Percentiles rank a stretch among this genome's conserved stretches.
Evolutionary conservation across 768 basidiomycete genomes (phyloP).

Genomic region (Pisolithus microcarpus): DNA sequence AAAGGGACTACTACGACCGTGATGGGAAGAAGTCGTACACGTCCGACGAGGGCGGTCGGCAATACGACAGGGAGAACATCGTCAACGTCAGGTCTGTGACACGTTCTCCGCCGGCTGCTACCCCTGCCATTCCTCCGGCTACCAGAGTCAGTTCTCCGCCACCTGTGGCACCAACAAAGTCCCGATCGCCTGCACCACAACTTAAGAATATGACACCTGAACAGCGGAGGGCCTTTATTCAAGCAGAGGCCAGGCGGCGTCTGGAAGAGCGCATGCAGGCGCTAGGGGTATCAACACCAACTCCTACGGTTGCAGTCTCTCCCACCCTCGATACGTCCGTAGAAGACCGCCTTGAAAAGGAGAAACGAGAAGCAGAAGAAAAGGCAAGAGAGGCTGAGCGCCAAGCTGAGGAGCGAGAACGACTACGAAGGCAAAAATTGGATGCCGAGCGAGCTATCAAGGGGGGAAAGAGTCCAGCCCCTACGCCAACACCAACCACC

Average conservation of each 20-base stretch:
- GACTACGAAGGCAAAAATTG: constrained; percentile 61
- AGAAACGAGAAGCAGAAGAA: constrained; percentile 88
- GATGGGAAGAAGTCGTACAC: constrained; percentile 14
- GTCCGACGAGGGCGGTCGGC: constrained; percentile 31
- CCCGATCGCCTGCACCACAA: constrained; percentile 54
- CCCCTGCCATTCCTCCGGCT: constrained; percentile 40
- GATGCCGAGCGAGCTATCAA: constrained; percentile 66
- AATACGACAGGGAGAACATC: constrained; percentile 16
- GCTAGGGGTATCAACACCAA: constrained; percentile 59
- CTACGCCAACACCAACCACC: constrained; percentile 37
- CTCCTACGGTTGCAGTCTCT: constrained; percentile 29
- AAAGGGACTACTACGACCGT: constrained; percentile 30
- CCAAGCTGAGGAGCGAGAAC: constrained; percentile 75
- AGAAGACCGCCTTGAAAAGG: constrained; percentile 76
- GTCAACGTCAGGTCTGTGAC: constrained; percentile 14
- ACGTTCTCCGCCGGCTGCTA: constrained; percentile 41
- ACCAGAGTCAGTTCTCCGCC: constrained; percentile 33
- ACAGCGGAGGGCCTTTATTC: constrained; percentile 71
- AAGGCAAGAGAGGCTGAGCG: constrained; percentile 71
- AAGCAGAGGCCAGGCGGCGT: constrained; percentile 72
- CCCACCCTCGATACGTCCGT: constrained; percentile 69
- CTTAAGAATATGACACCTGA: constrained; percentile 76
- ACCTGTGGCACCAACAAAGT: constrained; percentile 45
- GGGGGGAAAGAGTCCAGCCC: constrained; percentile 33
- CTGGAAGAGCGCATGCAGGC: constrained; percentile 81